Conservation (phyloP, 202 grass and related monocot species). For the Schoenoplectus triqueter region DNA sequence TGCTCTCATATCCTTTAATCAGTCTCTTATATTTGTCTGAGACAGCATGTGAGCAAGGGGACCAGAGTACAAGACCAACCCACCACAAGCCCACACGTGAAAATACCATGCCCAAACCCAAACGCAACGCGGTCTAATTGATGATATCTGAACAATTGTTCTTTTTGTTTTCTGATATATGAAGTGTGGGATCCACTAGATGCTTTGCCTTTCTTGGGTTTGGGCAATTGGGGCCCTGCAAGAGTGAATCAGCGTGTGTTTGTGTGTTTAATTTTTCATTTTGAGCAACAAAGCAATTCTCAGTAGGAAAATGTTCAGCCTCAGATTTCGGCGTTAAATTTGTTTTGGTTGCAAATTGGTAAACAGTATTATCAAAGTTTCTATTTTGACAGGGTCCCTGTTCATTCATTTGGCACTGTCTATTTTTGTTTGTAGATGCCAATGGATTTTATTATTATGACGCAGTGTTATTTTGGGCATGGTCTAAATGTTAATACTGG, state of each 20-base stretch:
- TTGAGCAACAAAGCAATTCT: neutral
- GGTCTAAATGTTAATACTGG: neutral
- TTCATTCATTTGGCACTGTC: neutral
- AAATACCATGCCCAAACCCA: neutral
- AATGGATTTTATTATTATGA: neutral
- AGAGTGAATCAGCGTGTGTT: neutral
- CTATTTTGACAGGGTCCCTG: neutral
- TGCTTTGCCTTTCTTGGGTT: constrained; percentile 14
- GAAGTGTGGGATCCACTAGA: neutral
- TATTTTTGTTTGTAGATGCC: neutral
- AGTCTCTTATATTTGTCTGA: constrained; percentile 13
- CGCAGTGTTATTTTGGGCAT: neutral
- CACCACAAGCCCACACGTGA: neutral
- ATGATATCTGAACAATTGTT: neutral
- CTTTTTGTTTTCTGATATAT: neutral
- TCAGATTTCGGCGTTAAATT: neutral
- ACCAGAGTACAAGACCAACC: constrained; percentile 13
- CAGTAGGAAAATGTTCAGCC: neutral
- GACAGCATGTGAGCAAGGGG: constrained; percentile 30
- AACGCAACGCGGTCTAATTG: neutral
- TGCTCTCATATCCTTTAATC: neutral
- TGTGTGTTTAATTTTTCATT: neutral
- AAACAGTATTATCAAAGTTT: neutral
- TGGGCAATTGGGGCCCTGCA: neutral
- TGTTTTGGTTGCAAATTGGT: neutral